Evolutionary conservation across 139 green algal species (phyloP).

Genomic region (Chara braunii): DNA sequence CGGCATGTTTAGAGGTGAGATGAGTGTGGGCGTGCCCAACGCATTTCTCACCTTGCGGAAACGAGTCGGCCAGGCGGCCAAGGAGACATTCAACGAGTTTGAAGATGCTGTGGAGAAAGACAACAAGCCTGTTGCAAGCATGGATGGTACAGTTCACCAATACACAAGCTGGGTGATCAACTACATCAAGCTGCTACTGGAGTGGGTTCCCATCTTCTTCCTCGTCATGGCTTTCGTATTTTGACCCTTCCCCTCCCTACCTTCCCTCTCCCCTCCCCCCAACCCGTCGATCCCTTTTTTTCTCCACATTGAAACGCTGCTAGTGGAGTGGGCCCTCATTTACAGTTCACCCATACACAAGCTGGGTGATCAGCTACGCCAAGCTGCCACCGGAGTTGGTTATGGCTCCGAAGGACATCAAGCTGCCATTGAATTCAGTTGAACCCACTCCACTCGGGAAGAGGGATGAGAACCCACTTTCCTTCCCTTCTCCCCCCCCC

Average conservation of each 20-base stretch:
- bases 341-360: slow-evolving; percentile 32
- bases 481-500: no score
- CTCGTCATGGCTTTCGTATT: no score
- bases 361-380: slow-evolving; percentile 37
- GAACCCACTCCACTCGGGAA: no score
- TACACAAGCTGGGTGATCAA: slow-evolving; percentile 36
- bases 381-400: slow-evolving; percentile 28
- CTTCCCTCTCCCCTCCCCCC: no score
- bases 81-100: slow-evolving; percentile 36
- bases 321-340: no score
- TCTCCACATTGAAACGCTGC: no score
- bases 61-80: slow-evolving; percentile 1
- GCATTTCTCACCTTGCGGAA: neutral
- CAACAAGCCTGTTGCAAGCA: neutral
- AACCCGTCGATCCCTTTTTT: no score
- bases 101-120: slow-evolving; percentile 38
- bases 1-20: neutral
- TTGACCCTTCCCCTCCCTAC: no score
- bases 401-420: no score
- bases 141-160: slow-evolving; percentile 32
- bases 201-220: no score
- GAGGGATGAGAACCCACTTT: no score
- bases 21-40: neutral
- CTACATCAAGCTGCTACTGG: slow-evolving; percentile 32
- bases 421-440: no score